Percentiles rank a stretch among this genome's conserved stretches.
Evolutionary conservation across 768 basidiomycete species (phyloP).

Genomic region (Mycena haematopus): DNA sequence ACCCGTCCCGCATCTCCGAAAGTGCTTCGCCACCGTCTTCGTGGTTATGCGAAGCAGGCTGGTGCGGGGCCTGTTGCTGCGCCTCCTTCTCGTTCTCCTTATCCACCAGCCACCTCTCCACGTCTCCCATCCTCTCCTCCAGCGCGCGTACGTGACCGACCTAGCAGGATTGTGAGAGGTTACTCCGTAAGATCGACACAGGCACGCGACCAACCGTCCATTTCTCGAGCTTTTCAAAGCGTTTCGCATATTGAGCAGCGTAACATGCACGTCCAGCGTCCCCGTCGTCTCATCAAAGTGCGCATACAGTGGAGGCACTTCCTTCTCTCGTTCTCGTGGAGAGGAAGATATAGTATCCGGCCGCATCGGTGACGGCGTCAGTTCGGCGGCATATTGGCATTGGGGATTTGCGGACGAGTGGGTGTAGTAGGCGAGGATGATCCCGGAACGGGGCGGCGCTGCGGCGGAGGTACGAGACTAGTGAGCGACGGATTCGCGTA

Average conservation of each 20-base stretch:
- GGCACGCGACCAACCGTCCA: slow-evolving; percentile 90
- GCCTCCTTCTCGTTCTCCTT: slow-evolving; percentile 73
- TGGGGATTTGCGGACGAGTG: slow-evolving; percentile 48
- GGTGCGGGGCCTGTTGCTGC: slow-evolving; percentile 23
- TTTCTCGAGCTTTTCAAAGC: slow-evolving; percentile 89
- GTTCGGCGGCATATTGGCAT: slow-evolving; percentile 57
- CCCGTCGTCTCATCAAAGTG: slow-evolving; percentile 72
- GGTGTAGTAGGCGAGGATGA: slow-evolving; percentile 70
- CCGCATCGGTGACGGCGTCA: slow-evolving; percentile 72
- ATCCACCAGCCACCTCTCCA: slow-evolving; percentile 89
- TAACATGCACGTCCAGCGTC: slow-evolving; percentile 75
- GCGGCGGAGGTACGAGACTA: slow-evolving; percentile 55
- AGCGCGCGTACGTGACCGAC: slow-evolving; percentile 86
- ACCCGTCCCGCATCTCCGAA: slow-evolving; percentile 65
- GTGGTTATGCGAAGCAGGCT: slow-evolving; percentile 27
- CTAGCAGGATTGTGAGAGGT: too few species aligned
- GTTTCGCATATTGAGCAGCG: slow-evolving; percentile 76
- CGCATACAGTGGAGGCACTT: slow-evolving; percentile 75
- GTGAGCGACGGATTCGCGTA: slow-evolving; percentile 62
- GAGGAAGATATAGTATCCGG: slow-evolving; percentile 49
- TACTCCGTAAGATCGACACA: too few species aligned
- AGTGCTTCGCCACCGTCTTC: slow-evolving; percentile 37
- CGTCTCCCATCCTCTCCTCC: slow-evolving; percentile 91
- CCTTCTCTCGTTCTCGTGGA: slow-evolving; percentile 44
- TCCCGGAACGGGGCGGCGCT: slow-evolving; percentile 55